Percentiles rank a stretch among this genome's conserved stretches.
These are phyloP conservation scores for Chlorella variabilis DNA, from an alignment of 163 green algal species.

Conservation along the genomic window DNA sequence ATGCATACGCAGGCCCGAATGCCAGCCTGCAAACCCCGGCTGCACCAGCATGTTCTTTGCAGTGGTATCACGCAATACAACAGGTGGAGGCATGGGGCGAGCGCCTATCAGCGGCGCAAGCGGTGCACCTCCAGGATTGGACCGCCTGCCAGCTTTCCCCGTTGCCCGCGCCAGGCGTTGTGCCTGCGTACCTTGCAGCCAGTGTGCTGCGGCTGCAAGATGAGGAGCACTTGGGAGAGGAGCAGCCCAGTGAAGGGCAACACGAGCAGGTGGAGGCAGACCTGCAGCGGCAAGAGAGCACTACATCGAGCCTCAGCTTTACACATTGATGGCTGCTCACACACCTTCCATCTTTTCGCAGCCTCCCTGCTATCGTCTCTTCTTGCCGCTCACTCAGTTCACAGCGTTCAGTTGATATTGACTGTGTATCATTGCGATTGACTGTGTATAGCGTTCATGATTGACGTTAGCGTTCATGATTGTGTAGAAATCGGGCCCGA, in stretches of 20 bases:
- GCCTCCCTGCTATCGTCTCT: too few relatives aligned
- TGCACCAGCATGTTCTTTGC: neutral
- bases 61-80: conserved; percentile 33
- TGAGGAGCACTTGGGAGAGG: neutral
- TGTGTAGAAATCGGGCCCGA: too few relatives aligned
- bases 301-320: neutral
- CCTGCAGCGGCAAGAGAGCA: neutral
- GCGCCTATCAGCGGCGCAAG: neutral
- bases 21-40: neutral
- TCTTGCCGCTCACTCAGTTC: too few relatives aligned
- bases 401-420: neutral
- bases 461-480: neutral
- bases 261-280: too few relatives aligned
- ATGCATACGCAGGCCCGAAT: too few relatives aligned
- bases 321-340: too few relatives aligned
- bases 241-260: neutral
- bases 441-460: neutral
- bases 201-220: neutral
- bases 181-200: neutral
- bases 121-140: neutral
- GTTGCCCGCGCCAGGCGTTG: neutral
- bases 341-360: too few relatives aligned
- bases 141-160: neutral
- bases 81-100: conserved; percentile 29
- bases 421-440: neutral